Evolutionary conservation across 139 green algal genomes (phyloP), one percentile per base, ranked within the genome.

Genomic region (Penium margaritaceum): DNA sequence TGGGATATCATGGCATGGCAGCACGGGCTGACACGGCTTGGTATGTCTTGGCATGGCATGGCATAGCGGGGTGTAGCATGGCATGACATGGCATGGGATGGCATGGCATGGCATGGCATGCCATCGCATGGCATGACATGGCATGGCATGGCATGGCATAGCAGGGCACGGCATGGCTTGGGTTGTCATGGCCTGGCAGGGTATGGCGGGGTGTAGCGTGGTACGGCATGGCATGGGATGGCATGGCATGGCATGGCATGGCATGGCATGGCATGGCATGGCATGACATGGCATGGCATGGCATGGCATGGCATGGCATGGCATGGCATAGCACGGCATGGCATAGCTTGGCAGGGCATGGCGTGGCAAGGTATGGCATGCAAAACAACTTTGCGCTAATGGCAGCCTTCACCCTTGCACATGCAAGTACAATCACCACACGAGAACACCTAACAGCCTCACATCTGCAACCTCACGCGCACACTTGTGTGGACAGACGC

Each of bases 231-330:
- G 53, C 53, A 62, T 62, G 53, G 53, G 12, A 62, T 62, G 53
- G 53, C 53, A 62, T 62, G 54, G 54, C 54, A 63, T 63, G 54
- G 54, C 54, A 35, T 63, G 54, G 54, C 54, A 39, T 63, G 54
- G 54, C 54, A 63, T 63, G 54, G 54, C 54, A 63, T 63, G 54
- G 54, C 54, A 63, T 63, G 54, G 54, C 54, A 39, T 63, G 54
- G 54, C 54, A 39, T 63, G 54, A n/a, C 54, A 63, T 63, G 55
- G 55, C 55, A 64, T 65, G 57, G 57, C 57, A 44, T 21, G 57
- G 57, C 32, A 65, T 21, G 57, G 57, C 32, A 15, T 65, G 57
- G 57, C 57, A 30, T 65, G 57, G 55, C 0, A 3, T 34, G 55
- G 55, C 55, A 34, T 64, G 55, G 55, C 55, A 0, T 64, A 24